phyloP scores from a whole-genome alignment of 192 early-diverging fungal species.

The Backusella australiensis region DNA sequence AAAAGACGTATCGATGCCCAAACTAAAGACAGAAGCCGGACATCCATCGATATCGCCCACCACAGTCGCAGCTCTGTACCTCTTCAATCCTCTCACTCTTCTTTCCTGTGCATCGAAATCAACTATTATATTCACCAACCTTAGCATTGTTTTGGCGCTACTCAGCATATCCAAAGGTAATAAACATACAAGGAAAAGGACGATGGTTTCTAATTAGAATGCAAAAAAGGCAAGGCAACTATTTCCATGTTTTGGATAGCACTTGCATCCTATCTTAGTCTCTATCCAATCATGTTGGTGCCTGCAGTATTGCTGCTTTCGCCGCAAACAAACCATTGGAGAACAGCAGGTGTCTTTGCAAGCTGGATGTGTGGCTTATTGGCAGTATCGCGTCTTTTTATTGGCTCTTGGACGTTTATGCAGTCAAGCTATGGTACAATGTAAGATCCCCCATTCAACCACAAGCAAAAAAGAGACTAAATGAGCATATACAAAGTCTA shows the following conservation, averaged over 20 bases:
- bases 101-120: slow-evolving; percentile 71
- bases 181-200: not conserved
- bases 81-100: slow-evolving; percentile 87
- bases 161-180: slow-evolving; percentile 36
- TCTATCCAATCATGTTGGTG: slow-evolving; percentile 87
- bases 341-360: slow-evolving; percentile 10
- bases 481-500: not conserved
- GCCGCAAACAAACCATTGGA: not conserved
- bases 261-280: slow-evolving; percentile 77
- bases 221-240: slow-evolving; percentile 21
- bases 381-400: slow-evolving; percentile 54
- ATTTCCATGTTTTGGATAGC: slow-evolving; percentile 71
- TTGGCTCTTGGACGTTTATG: slow-evolving; percentile 71
- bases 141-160: slow-evolving; percentile 72
- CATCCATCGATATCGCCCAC: slow-evolving; percentile 10
- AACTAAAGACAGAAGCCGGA: slow-evolving; percentile 32
- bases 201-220: not conserved
- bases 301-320: slow-evolving; percentile 47
- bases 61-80: slow-evolving; percentile 43
- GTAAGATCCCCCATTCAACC: slow-evolving; percentile 42
- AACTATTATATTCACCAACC: slow-evolving; percentile 72
- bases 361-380: slow-evolving; percentile 48
- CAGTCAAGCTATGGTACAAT: slow-evolving; percentile 67
- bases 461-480: not conserved
- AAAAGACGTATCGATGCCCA: not conserved